Evolutionary conservation across 345 rosid species (phyloP), one percentile per base, ranked within the genome.

Genomic region (Dimocarpus longan): DNA sequence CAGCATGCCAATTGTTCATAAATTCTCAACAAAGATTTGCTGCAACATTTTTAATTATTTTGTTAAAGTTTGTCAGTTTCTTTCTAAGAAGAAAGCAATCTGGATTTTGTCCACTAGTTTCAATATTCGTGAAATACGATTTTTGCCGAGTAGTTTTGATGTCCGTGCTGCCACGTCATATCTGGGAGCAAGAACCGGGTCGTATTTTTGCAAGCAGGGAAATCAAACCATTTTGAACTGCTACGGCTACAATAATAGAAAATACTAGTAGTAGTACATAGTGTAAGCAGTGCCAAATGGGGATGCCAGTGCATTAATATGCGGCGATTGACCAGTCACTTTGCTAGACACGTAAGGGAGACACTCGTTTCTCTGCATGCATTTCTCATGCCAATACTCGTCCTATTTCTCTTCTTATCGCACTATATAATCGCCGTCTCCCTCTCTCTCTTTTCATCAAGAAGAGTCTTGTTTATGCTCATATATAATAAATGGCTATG

Each of bases 291-390:
- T 63, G 24, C 52, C 75, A 71, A 19, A 54, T 54, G n/a, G n/a
- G 59, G 11, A 54, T 12, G 32, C 50, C 8, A 43, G 37, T 42
- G 37, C 48, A 66, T 7, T 10, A 46, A 28, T 76, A 65, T 69
- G 84, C 78, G 80, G 86, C 84, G 70, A 68, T 44, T 46, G 54
- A 82, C 6, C 52, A 24, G 12, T 39, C 54, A 19, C 52, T 59
- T 62, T 56, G 71, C 21, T 39, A 10, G 82, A 77, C 86, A 82
- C 85, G 74, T 80, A 26, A 15, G n/a, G 9, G 0, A 10, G 83
- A 76, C 87, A 83, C 89, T 62, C 78, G 89, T 82, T 85, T 62
- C 7, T 62, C 6, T 60, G 89, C 89, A 86, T 82, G 89, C 73
- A 1, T 56, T 15, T 64, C 40, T 12, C 59, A 37, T 19, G 12